phyloP scores from a whole-genome alignment of 2,329 filamentous ascomycete genomes.

The Chrysosporium keratinophilum region DNA sequence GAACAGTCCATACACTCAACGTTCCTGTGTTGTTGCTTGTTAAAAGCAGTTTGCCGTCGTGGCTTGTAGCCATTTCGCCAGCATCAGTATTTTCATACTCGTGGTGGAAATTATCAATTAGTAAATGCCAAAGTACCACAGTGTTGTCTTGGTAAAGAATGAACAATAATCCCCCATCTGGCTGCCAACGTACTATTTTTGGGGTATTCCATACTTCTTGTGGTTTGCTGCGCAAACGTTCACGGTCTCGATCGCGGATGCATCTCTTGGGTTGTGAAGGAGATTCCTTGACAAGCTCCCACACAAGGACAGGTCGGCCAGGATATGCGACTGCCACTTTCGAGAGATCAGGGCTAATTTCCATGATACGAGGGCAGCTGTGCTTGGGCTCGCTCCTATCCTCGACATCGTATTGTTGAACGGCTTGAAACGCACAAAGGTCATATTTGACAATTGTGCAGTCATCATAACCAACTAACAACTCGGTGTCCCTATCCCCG shows the following conservation, averaged over 20 bases:
- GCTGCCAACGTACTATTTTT: conserved; percentile 11
- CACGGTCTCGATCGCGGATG: conserved; percentile 6
- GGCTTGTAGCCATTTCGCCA: conserved; percentile 18
- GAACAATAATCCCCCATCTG: conserved; percentile 2
- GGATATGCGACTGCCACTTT: conserved; percentile 18
- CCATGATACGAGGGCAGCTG: conserved; percentile 15
- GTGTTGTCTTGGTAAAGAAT: conserved; percentile 13
- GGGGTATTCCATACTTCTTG: conserved; percentile 4
- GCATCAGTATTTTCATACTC: conserved; percentile 15
- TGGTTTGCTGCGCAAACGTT: neutral
- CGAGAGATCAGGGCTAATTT: conserved; percentile 14
- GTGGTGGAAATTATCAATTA: neutral
- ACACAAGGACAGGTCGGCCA: conserved; percentile 17
- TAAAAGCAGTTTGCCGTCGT: conserved; percentile 21
- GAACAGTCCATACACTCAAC: conserved; percentile 22
- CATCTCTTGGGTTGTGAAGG: neutral
- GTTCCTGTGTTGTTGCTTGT: conserved; percentile 21
- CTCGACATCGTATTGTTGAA: neutral
- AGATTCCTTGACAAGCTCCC: conserved; percentile 6
- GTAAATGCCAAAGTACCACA: conserved; percentile 11
- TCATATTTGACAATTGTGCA: conserved; percentile 5
- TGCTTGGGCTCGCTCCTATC: neutral
- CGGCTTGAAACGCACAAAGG: neutral
- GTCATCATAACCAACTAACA: conserved; percentile 14
- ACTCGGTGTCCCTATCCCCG: conserved; percentile 9